Percentiles rank a stretch among this genome's conserved stretches.
phyloP scores from a whole-genome alignment of 2,329 filamentous ascomycete genomes.

The Blastomyces percursus region DNA sequence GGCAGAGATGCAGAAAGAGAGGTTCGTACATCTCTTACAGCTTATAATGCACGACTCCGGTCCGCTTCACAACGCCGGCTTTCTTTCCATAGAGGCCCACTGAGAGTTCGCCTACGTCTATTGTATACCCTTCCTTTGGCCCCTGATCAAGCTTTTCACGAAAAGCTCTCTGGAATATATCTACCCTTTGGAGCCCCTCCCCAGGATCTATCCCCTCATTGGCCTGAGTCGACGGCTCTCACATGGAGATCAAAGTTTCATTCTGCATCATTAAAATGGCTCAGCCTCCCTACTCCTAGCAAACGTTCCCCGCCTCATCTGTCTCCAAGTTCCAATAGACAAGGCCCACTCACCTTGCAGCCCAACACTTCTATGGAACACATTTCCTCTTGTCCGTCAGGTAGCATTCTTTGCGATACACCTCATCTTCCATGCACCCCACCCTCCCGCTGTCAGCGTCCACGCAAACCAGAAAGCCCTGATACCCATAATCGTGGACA shows the following conservation, averaged over 20 bases:
- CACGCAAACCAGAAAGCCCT: not conserved
- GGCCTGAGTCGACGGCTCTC: not conserved
- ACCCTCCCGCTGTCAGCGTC: not conserved
- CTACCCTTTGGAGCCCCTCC: not conserved
- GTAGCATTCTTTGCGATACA: not conserved
- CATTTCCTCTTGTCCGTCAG: not conserved
- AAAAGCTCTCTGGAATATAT: not conserved
- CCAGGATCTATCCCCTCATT: not conserved
- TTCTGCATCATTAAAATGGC: not conserved
- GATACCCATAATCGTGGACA: not conserved
- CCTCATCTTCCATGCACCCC: not conserved
- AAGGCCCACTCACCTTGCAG: not conserved
- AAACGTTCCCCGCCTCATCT: not conserved
- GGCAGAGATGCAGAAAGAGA: conserved; percentile 88
- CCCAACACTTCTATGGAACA: not conserved
- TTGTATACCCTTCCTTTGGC: not conserved
- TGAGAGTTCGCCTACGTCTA: not conserved
- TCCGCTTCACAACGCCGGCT: not conserved
- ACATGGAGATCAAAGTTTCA: not conserved
- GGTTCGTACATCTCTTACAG: conserved; percentile 41
- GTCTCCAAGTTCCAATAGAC: not conserved
- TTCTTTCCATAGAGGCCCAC: not conserved
- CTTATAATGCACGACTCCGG: not conserved
- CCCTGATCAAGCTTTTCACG: not conserved
- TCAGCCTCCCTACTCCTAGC: not conserved